Evolutionary conservation across 352 stramenopile genomes (phyloP), one percentile per base, ranked within the genome.

Genomic region (Globisporangium okanoganense): DNA sequence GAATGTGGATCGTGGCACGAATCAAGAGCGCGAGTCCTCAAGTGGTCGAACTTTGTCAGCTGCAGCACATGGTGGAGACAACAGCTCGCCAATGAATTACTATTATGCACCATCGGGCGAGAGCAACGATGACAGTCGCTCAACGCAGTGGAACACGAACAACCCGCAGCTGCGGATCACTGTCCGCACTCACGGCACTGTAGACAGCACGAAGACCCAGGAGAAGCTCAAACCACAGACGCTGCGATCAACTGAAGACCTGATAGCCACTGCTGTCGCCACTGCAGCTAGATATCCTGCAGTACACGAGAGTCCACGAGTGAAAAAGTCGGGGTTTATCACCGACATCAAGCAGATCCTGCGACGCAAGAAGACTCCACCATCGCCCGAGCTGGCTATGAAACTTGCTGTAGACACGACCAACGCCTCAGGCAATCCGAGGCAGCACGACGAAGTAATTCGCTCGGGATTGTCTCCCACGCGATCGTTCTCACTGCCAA

Each of bases 281-380:
- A 9, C 41, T 13, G 41, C 18, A 24, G n/a, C 41, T 36, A 38
- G 3, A 27, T 16, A 48, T 22, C 25, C 9, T 13, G 3, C 22
- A 20, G 13, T 8, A 27, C 38, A n/a, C 2, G 20, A 13, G 29
- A 51, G 43, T 27, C 50, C 51, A 25, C 22, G 20, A 4, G 9
- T 18, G 0, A 56, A 20, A 14, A 70, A 61, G n/a, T 54, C 41
- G 3, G 45, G 60, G 10, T 65, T 71, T 14, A 51, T 67, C 14
- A 67, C 3, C 20, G 65, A 71, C 8, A 44, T 71, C 18, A 53
- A 58, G 29, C 52, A 57, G 14, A 64, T 67, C 22, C 38, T 67
- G 16, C 36, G 27, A 20, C 60, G 65, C 10, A 71, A 58, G 24
- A 61, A 43, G 47, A 51, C 33, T 8, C 35, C 25, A 6, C 13